phyloP scores from a whole-genome alignment of 441 rosid species.

The Pelargonium citronellum region DNA sequence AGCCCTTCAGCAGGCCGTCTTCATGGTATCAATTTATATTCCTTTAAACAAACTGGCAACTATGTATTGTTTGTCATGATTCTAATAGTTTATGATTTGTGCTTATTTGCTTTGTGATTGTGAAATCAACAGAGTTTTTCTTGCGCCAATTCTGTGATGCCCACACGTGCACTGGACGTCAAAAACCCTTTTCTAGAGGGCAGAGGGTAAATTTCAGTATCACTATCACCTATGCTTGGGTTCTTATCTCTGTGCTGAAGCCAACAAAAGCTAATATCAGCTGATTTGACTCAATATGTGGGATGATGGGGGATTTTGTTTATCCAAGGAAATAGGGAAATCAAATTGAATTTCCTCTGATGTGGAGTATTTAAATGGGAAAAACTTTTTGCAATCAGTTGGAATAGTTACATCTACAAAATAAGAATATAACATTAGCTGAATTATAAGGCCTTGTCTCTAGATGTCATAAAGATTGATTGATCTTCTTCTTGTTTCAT shows the following conservation, averaged over 20 bases:
- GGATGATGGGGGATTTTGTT: no score
- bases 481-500: not conserved
- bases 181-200: constrained; percentile 39
- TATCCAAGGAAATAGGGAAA: no score
- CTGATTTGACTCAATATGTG: no score
- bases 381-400: no score
- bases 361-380: no score
- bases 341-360: no score
- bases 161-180: constrained; percentile 38
- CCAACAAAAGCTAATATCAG: no score
- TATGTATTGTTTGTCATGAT: not conserved
- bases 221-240: not conserved
- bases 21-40: constrained; percentile 30
- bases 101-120: constrained; percentile 9
- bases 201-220: constrained; percentile 28
- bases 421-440: no score
- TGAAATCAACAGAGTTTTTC: constrained; percentile 34
- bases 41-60: not conserved
- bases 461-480: not conserved
- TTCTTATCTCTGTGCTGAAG: no score
- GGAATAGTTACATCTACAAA: no score
- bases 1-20: constrained; percentile 51
- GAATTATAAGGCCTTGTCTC: no score
- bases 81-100: not conserved
- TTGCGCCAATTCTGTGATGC: constrained; percentile 52